Base-by-base conservation (phyloP, 495 filamentous ascomycete species). In the Mytilinidion resinicola region DNA sequence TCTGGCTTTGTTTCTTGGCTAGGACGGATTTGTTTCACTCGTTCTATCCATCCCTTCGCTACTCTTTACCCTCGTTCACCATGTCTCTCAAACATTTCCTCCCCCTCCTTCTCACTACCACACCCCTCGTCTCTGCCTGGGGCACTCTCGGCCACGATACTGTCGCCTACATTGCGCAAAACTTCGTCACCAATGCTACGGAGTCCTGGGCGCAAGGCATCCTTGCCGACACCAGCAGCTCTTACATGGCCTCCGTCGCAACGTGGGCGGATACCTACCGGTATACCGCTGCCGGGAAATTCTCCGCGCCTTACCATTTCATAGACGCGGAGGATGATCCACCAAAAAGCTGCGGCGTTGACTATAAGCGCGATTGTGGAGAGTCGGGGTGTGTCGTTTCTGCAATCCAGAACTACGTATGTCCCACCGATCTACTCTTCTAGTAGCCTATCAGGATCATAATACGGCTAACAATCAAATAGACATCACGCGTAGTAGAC, bases 251-350 rank as follows among this genome's bases (percentile, higher is more conserved):
- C 39, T 73, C 74, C 44, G 77, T 84, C 11, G 80, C 84, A 1
- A 83, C 79, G 2, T 87, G 84, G 84, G 81, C 84, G 12, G 84
- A 86, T 70, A 77, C 74, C 51, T 78, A 82, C 64, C 73, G 80
- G 25, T 83, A 84, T 69, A 82, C 79, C 10, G 73, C 78, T 62
- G 81, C 74, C 61, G 80, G 82, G 15, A 72, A 71, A 36, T 85
- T 80, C 69, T 78, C 75, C 9, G 72, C 70, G n/a, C 75, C 75
- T 15, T 83, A 84, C 69, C 85, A 89, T 72, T 89, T 78, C 74
- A 88, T 89, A 71, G 85, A 89, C 66, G 83, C 85, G 10, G 73
- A 83, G 48, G 85, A 89, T 74, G 62, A 69, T 54, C 85, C 85
- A 38, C 85, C 85, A 0, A 39, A 60, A 6, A 72, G 67, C 37